phyloP scores from a whole-genome alignment of 345 rosid genomes.

The Acer campestre region DNA sequence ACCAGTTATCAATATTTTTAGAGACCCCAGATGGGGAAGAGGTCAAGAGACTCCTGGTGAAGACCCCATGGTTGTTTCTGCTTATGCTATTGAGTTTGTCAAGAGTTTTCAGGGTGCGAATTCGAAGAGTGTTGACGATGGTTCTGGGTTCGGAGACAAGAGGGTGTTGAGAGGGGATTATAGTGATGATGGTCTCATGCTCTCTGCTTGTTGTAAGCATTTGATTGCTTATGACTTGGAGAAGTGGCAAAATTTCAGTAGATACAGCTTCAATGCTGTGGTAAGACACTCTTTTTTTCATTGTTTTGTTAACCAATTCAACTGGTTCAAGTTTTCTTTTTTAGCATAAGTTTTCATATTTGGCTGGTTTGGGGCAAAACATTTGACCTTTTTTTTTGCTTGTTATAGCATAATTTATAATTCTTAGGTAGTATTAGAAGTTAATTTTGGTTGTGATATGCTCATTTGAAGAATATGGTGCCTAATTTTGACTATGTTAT shows the following conservation, averaged over 20 bases:
- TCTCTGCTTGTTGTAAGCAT: slow-evolving; percentile 97
- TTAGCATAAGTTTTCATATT: neutral
- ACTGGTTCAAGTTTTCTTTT: neutral
- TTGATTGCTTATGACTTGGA: slow-evolving; percentile 92
- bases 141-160: slow-evolving; percentile 23
- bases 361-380: neutral
- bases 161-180: slow-evolving; percentile 39
- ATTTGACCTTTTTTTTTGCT: neutral
- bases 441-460: neutral
- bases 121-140: slow-evolving; percentile 25
- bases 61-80: slow-evolving; percentile 81
- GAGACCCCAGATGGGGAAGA: slow-evolving; percentile 98
- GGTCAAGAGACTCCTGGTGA: slow-evolving; percentile 98
- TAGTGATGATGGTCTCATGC: slow-evolving; percentile 55
- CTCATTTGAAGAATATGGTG: neutral
- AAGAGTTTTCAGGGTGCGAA: slow-evolving; percentile 66
- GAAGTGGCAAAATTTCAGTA: slow-evolving; percentile 69
- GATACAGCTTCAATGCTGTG: slow-evolving; percentile 90
- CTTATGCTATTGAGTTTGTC: slow-evolving; percentile 71
- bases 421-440: too few relatives aligned
- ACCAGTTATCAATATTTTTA: slow-evolving; percentile 78
- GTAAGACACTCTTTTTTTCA: slow-evolving; percentile 37
- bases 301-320: neutral
- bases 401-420: neutral
- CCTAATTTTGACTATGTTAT: neutral